Conservation (phyloP, 257 asterid species). For the Verbascum thapsus region DNA sequence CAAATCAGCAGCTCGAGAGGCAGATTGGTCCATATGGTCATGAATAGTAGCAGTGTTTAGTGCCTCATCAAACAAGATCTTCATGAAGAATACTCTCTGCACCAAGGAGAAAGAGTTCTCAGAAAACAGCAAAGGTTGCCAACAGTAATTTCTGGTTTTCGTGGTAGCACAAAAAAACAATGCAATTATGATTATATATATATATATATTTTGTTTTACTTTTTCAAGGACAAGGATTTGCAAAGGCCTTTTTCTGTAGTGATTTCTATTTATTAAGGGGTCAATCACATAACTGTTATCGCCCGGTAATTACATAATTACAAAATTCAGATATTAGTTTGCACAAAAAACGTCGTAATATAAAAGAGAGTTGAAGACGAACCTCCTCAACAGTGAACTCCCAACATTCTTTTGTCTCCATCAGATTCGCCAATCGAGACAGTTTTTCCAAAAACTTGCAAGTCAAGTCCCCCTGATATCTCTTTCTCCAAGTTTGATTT, state of each 20-base stretch:
- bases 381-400: conserved; percentile 87
- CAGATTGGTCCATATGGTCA: conserved; percentile 75
- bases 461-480: conserved; percentile 47
- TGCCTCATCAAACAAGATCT: conserved; percentile 84
- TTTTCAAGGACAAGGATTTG: too few species aligned
- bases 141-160: conserved; percentile 17
- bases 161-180: background rate
- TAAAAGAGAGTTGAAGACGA: conserved; percentile 26
- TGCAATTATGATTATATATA: background rate
- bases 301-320: too few species aligned
- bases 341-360: too few species aligned
- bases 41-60: conserved; percentile 66
- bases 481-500: conserved; percentile 42
- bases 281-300: too few species aligned
- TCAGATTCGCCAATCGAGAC: conserved; percentile 54
- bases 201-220: too few species aligned
- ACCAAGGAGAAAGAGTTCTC: conserved; percentile 32
- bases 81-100: conserved; percentile 87
- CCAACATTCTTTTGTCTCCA: conserved; percentile 82
- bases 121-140: conserved; percentile 22
- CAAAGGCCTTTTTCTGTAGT: too few species aligned
- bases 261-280: too few species aligned
- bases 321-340: too few species aligned
- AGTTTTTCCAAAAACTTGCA: conserved; percentile 57
- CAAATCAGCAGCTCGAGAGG: conserved; percentile 62